Evolutionary conservation across 371 early-diverging fungal genomes (phyloP).

Genomic region (Circinella umbellata): DNA sequence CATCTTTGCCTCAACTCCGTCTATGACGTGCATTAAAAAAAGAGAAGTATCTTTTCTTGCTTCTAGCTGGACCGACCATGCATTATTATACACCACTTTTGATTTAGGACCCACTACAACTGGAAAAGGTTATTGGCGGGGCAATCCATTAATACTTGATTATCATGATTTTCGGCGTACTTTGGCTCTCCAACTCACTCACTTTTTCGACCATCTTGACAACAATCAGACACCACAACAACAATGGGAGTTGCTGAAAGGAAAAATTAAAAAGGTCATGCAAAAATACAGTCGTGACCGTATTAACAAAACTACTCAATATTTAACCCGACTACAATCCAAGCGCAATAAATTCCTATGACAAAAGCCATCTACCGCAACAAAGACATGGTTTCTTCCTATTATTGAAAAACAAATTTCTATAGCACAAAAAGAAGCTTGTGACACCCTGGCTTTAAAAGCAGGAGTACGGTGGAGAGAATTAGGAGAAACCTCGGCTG

Average conservation of each 20-base stretch:
- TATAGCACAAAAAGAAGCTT: slow-evolving; percentile 11
- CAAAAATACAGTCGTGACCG: background rate
- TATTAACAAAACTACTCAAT: background rate
- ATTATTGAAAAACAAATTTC: slow-evolving; percentile 10
- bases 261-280: background rate
- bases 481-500: slow-evolving; percentile 31
- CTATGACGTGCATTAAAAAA: background rate
- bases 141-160: background rate
- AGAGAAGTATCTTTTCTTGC: background rate
- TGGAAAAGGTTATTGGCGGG: slow-evolving; percentile 18
- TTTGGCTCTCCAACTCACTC: background rate
- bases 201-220: background rate
- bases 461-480: slow-evolving; percentile 20
- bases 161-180: background rate
- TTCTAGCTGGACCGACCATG: slow-evolving; percentile 13
- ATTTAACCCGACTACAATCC: background rate
- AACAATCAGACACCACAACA: background rate
- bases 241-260: slow-evolving; percentile 13
- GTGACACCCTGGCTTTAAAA: slow-evolving; percentile 3
- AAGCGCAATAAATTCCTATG: slow-evolving; percentile 15
- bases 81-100: slow-evolving; percentile 3
- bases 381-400: background rate
- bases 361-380: background rate
- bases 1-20: slow-evolving; percentile 4
- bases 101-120: background rate